Evolutionary conservation across 345 rosid species (phyloP).

Genomic region (Salix suchowensis): DNA sequence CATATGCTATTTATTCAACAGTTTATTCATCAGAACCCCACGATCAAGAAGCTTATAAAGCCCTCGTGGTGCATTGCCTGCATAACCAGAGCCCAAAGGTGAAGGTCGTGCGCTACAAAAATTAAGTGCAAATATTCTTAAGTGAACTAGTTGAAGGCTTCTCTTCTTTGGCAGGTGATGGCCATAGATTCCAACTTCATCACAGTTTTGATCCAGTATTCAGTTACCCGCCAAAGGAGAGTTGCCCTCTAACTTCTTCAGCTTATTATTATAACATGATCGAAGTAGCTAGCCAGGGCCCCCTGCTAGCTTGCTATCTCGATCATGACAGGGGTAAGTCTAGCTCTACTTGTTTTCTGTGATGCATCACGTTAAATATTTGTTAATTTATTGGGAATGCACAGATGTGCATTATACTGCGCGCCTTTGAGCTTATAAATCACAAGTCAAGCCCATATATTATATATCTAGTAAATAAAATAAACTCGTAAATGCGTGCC

Average conservation of each 20-base stretch:
- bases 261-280: conserved; percentile 30
- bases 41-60: conserved; percentile 1
- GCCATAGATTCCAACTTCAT: neutral
- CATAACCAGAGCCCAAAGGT: too few relatives aligned
- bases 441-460: too few relatives aligned
- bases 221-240: conserved; percentile 77
- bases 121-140: neutral
- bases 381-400: too few relatives aligned
- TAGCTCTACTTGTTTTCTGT: too few relatives aligned
- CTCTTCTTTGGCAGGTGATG: conserved; percentile 60
- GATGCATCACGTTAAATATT: too few relatives aligned
- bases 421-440: too few relatives aligned
- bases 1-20: conserved; percentile 41
- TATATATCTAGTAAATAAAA: too few relatives aligned
- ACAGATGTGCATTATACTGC: too few relatives aligned
- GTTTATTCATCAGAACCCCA: conserved; percentile 5
- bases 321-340: too few relatives aligned
- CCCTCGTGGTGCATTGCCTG: neutral
- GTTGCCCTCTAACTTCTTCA: conserved; percentile 78
- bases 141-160: conserved; percentile 62
- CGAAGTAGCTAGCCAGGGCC: neutral
- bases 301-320: neutral
- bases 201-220: neutral
- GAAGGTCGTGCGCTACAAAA: neutral
- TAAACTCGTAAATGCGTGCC: too few relatives aligned